A percentile compares a stretch with the other conserved stretches of the same genome.
Evolutionary conservation across 139 green algal species (phyloP).

Genomic region (Coccomyxa sp.): DNA sequence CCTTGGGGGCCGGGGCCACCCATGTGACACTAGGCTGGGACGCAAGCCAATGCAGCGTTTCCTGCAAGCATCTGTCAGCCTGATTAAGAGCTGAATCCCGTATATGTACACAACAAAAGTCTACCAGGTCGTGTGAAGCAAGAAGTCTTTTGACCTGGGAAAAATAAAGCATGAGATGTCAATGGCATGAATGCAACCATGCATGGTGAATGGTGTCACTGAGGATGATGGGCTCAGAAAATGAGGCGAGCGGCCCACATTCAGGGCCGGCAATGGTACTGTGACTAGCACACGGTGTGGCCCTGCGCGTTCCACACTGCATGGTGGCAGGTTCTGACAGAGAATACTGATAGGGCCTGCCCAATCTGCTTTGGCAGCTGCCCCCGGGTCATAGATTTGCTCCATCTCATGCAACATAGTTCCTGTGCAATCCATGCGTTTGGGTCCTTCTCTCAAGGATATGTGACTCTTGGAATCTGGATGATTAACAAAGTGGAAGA

Average conservation of each 20-base stretch:
- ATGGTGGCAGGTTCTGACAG: background rate
- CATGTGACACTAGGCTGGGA: constrained; percentile 35
- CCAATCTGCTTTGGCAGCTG: background rate
- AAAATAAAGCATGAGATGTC: background rate
- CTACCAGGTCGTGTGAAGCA: background rate
- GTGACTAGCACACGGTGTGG: background rate
- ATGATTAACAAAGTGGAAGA: no score
- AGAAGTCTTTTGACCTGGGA: background rate
- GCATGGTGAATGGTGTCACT: background rate
- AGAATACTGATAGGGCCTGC: background rate
- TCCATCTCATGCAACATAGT: no score
- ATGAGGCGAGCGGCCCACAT: background rate
- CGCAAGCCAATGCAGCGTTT: background rate
- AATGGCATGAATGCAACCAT: background rate
- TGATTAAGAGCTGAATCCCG: background rate
- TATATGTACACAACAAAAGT: background rate
- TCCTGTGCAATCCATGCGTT: no score
- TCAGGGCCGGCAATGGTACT: background rate
- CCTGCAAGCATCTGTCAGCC: background rate
- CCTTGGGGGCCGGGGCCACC: constrained; percentile 26
- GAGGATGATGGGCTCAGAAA: background rate
- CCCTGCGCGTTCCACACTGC: no score
- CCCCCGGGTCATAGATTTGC: background rate
- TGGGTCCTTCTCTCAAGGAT: no score
- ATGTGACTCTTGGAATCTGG: no score